phyloP scores from a whole-genome alignment of 176 grass and related monocot species.

The Canna indica region DNA sequence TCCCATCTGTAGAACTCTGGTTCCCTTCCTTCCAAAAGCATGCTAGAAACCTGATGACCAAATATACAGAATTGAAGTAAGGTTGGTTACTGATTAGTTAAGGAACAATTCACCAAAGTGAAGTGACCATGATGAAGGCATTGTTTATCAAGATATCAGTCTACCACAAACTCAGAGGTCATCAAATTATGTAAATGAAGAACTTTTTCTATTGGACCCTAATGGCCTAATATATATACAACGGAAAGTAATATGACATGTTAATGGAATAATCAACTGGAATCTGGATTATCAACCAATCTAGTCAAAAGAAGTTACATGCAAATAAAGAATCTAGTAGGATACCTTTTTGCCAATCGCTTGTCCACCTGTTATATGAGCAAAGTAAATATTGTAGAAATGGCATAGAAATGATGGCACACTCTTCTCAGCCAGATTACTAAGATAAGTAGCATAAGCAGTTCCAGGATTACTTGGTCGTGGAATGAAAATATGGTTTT shows the following conservation, averaged over 20 bases:
- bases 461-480: constrained; percentile 52
- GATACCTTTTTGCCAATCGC: constrained; percentile 63
- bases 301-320: neutral
- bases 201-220: neutral
- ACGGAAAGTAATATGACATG: neutral
- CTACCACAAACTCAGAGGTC: neutral
- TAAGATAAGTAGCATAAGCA: constrained; percentile 70
- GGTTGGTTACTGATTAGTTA: neutral
- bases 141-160: neutral
- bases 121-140: neutral
- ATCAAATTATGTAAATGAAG: neutral
- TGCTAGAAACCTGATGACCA: constrained; percentile 44
- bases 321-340: neutral
- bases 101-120: neutral
- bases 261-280: neutral
- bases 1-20: constrained; percentile 92
- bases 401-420: constrained; percentile 85
- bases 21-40: constrained; percentile 61
- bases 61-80: neutral
- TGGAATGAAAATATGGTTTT: constrained; percentile 60
- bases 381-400: constrained; percentile 95
- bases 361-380: constrained; percentile 67
- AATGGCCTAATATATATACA: neutral
- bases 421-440: constrained; percentile 48
- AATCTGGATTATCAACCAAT: neutral